These are phyloP conservation scores for Rhododendron griersonianum DNA, from an alignment of 148 eudicot species.

Conservation along the genomic window DNA sequence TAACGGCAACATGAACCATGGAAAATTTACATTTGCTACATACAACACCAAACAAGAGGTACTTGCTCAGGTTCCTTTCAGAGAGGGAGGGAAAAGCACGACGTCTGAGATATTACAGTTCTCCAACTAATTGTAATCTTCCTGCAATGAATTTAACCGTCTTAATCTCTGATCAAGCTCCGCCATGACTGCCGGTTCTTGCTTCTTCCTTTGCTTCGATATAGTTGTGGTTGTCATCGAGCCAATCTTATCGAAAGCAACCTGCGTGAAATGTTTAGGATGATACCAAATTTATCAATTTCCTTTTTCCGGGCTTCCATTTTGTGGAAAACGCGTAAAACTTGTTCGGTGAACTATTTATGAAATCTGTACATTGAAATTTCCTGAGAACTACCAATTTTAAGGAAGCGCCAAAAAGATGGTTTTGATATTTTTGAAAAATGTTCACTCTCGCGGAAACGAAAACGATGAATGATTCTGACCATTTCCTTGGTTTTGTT, in stretches of 20 bases:
- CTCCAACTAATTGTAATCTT: slow-evolving; percentile 16
- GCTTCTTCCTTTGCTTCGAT: slow-evolving; percentile 93
- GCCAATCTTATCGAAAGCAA: slow-evolving; percentile 77
- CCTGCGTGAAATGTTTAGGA: slow-evolving; percentile 32
- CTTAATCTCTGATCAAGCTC: slow-evolving; percentile 81
- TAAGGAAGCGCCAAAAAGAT: background rate
- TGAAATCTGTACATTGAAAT: background rate
- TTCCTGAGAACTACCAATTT: background rate
- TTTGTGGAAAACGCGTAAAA: background rate
- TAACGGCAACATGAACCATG: background rate
- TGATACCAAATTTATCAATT: background rate
- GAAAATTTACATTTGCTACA: background rate
- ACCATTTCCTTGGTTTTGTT: background rate
- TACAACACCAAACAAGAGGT: background rate
- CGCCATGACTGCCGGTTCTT: slow-evolving; percentile 93
- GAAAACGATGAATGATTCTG: background rate
- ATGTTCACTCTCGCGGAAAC: background rate
- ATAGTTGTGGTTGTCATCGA: slow-evolving; percentile 67
- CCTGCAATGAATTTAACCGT: slow-evolving; percentile 57
- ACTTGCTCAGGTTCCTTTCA: slow-evolving; percentile 8
- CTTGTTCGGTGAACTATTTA: background rate
- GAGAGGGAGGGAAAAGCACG: background rate
- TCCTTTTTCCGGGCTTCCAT: background rate
- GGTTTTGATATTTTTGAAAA: background rate
- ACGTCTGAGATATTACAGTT: background rate